Evolutionary conservation across 768 basidiomycete genomes (phyloP).

Genomic region (Mycena alexandri): DNA sequence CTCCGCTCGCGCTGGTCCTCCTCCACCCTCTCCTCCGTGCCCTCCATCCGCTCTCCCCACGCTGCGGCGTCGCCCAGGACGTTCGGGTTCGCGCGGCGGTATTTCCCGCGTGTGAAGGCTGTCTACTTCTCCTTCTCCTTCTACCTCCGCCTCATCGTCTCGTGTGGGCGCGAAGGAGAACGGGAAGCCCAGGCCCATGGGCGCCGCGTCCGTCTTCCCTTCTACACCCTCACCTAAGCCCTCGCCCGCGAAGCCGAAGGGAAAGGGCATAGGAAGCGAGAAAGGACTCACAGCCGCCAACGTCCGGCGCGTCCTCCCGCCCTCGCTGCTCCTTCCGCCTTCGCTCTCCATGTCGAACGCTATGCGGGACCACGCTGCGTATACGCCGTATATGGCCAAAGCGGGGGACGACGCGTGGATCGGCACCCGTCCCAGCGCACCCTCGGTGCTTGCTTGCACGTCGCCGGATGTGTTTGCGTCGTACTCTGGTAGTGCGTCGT

Average conservation of each 20-base stretch:
- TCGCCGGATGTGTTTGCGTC: not conserved
- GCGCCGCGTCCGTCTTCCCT: not conserved
- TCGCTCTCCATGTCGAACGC: no score
- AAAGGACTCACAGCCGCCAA: conserved; percentile 21
- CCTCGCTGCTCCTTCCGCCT: no score
- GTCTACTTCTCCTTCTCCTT: no score
- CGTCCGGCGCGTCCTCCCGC: conserved; percentile 3
- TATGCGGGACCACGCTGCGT: no score
- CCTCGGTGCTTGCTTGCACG: not conserved
- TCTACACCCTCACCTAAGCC: no score
- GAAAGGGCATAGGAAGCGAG: not conserved
- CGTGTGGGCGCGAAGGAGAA: no score
- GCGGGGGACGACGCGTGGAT: no score
- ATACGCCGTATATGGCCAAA: no score
- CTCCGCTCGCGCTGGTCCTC: conserved; percentile 63
- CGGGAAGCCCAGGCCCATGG: not conserved
- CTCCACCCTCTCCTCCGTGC: conserved; percentile 51
- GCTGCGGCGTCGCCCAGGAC: conserved; percentile 40
- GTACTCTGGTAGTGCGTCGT: no score
- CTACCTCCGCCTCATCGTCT: no score
- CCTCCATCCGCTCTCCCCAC: conserved; percentile 35
- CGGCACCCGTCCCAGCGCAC: conserved; percentile 2
- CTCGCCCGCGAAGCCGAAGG: not conserved
- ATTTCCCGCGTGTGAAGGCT: conserved; percentile 35
- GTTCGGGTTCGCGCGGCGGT: conserved; percentile 35